Base-by-base conservation (phyloP, 495 filamentous ascomycete genomes). In the Tuber aestivum region DNA sequence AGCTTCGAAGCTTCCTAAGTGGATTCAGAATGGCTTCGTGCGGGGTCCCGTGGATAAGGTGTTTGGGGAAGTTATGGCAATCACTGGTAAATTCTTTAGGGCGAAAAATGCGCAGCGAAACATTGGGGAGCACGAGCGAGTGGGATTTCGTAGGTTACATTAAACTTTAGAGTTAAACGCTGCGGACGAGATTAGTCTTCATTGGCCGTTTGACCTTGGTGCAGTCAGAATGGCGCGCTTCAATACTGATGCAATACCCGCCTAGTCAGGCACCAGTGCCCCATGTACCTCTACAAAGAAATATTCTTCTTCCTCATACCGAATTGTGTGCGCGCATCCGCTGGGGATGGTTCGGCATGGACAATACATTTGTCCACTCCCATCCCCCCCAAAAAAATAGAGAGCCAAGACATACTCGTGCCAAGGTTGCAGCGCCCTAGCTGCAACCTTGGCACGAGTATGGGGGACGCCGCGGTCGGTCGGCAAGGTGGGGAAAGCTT, bases 1-100 rank as follows among this genome's bases (percentile, higher is more conserved):
- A 73, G 87, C 88, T 82, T 86, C 83, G 3, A 98, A 97, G 85
- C 82, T 99, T 76, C 95, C 95, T 20, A 89, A 87, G 3, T 99
- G 95, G 95, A 98, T 99, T 80, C 88, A 87, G 77, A 85, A 86
- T 35, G 89, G 90, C 40, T 82, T 92, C 83, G 84, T 86, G 48
- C 82, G 84, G 69, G 86, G 84, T 12, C 85, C 84, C 41, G 84
- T 85, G 50, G 83, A 83, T 71, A 87, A 84, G 81, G 86, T 85
- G 41, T 82, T 89, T 78, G 84, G 83, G 56, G 86, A 86, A 78
- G 84, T 91, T 80, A 88, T 88, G 87, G 86, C 85, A 21, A 84
- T 84, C 69, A 82, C 91, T 77, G 85, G 86, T 72, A 80, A 75
- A 16, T 93, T 93, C 73, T 91, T 90, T 77, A 85, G 84, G 75